Conservation (phyloP, 2,329 filamentous ascomycete genomes). For the Cladophialophora psammophila region DNA sequence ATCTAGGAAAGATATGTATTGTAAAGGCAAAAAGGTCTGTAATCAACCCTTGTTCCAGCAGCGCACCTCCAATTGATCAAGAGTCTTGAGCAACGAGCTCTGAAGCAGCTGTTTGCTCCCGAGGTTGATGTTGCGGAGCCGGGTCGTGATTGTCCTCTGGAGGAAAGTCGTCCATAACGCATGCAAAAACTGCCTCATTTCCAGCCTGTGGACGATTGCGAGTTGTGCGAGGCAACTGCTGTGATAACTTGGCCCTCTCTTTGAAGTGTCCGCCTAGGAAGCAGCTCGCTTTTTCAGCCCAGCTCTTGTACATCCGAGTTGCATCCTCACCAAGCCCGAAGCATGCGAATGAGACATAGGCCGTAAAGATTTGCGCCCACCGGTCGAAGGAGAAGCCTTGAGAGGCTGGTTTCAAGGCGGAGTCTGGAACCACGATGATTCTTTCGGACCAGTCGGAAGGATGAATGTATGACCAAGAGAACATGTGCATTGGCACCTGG, state of each 20-base stretch:
- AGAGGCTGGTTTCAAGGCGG: constrained; percentile 52
- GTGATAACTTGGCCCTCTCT: not conserved
- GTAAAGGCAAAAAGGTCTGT: not conserved
- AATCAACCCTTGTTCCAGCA: not conserved
- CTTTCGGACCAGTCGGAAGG: constrained; percentile 55
- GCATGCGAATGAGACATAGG: constrained; percentile 66
- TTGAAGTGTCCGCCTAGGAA: not conserved
- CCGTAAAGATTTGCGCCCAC: constrained; percentile 64
- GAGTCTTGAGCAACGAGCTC: not conserved
- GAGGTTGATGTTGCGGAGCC: not conserved
- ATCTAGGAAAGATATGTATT: constrained; percentile 6
- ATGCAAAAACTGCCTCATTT: not conserved
- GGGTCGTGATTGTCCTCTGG: not conserved
- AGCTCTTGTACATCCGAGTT: constrained; percentile 59
- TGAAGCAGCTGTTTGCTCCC: not conserved
- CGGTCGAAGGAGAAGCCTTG: constrained; percentile 61
- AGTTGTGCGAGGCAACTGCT: not conserved
- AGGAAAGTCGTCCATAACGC: not conserved
- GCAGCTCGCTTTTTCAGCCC: constrained; percentile 45
- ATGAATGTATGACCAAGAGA: constrained; percentile 64
- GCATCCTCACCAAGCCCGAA: constrained; percentile 72
- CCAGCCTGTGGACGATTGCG: not conserved
- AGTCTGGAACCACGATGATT: constrained; percentile 57
- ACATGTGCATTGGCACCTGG: constrained; percentile 50
- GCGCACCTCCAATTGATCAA: not conserved